Base-by-base conservation (phyloP, 306 rosid genomes). In the Quillaja saponaria region DNA sequence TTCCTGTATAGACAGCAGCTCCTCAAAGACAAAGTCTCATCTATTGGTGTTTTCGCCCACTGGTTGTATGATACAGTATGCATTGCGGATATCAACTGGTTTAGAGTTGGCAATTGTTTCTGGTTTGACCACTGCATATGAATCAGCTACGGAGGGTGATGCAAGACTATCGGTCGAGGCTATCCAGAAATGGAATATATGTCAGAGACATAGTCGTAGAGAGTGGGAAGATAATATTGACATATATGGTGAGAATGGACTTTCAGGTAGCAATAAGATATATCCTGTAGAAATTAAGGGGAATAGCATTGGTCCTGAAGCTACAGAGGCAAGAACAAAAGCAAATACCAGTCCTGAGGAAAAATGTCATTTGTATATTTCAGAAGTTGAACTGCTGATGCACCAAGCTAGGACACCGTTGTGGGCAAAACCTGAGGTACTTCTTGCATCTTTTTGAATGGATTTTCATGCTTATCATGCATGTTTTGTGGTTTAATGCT, bases 351-450 rank as follows among this genome's bases (percentile, higher is more conserved):
- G 57, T 55, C 69, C 61, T 5, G 90, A 80, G 73, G 99, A 90
- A 52, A 69, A 74, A 31, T 84, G 71, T 60, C 97, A 87, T 66
- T 69, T 90, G 63, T 89, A 83, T 80, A 94, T 94, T 61, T 82
- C 99, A 60, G 97, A 94, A 83, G 97, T 90, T n/a, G 99, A 94
- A 80, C 76, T 94, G 67, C 95, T 75, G 75, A 89, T 87, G 96
- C 95, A 89, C 73, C 82, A 68, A 66, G 49, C 80, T 66, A 83
- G 49, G 58, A 67, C 48, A 64, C 87, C 88, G n/a, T 47, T 83
- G 69, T 94, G 99, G 99, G 86, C 72, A 18, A 89, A 77, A 61
- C 81, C 84, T 50, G 88, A 85, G 99, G 99, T 94, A 77, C 58
- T 13, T 17, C 25, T 17, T 66, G 13, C 46, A 39, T 48, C 12